These are phyloP conservation scores for Pythium monospermum DNA, from an alignment of 352 stramenopile species.

Conservation along the genomic window DNA sequence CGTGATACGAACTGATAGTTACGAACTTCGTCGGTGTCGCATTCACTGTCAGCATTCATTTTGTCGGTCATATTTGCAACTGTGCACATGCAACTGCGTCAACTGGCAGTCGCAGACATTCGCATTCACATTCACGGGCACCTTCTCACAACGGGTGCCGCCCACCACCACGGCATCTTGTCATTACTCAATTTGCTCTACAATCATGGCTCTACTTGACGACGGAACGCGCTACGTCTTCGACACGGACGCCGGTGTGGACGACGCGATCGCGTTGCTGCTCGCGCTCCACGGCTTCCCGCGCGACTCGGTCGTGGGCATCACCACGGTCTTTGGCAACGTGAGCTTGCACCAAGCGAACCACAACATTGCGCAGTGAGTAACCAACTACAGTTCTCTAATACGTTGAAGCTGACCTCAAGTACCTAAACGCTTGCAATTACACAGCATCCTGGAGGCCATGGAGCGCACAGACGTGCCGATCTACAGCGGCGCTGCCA, in stretches of 20 bases:
- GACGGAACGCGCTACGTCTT: slow-evolving; percentile 47
- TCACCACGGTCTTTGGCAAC: slow-evolving; percentile 84
- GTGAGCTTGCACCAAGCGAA: slow-evolving; percentile 75
- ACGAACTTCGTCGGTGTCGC: no score
- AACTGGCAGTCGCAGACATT: no score
- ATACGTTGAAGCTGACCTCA: not conserved
- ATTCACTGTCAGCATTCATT: no score
- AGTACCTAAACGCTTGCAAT: no score
- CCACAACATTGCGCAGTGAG: slow-evolving; percentile 78
- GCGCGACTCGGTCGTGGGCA: slow-evolving; percentile 42
- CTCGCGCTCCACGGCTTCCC: slow-evolving; percentile 66
- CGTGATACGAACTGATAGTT: no score
- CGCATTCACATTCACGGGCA: no score
- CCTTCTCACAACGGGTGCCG: no score
- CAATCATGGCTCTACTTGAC: no score
- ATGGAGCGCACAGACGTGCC: slow-evolving; percentile 44
- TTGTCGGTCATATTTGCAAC: no score
- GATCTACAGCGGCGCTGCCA: slow-evolving; percentile 58
- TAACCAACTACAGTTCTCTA: not conserved
- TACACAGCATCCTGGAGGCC: slow-evolving; percentile 64
- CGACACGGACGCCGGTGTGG: slow-evolving; percentile 77
- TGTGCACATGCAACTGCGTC: no score
- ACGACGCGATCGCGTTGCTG: slow-evolving; percentile 73
- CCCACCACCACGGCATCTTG: no score
- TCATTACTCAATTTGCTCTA: no score